Conservation (phyloP, 495 filamentous ascomycete species). For the Chaetomium cochliodes region DNA sequence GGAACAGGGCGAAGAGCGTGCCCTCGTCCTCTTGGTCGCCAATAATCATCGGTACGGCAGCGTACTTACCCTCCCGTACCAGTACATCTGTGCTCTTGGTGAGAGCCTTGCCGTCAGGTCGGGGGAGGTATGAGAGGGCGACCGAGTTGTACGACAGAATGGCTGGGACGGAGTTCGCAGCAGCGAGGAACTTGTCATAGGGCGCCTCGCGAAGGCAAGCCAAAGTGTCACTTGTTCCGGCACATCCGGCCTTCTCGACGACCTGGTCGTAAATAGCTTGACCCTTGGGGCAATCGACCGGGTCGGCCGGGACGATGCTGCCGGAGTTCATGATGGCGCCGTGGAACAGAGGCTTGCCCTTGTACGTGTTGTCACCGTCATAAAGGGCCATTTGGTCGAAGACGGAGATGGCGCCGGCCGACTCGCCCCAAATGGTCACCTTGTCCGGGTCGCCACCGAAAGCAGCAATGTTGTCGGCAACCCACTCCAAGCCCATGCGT, state of each 20-base stretch:
- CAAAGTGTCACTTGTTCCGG: constrained; percentile 54
- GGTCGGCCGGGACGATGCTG: constrained; percentile 59
- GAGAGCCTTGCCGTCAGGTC: constrained; percentile 60
- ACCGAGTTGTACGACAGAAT: constrained; percentile 63
- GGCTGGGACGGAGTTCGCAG: constrained; percentile 64
- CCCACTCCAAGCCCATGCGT: constrained; percentile 62
- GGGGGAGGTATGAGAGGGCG: constrained; percentile 63
- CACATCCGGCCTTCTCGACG: constrained; percentile 59
- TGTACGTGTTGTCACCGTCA: constrained; percentile 66
- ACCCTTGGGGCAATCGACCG: constrained; percentile 61
- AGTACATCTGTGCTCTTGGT: constrained; percentile 57
- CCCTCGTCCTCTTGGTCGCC: constrained; percentile 62
- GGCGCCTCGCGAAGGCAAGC: constrained; percentile 60
- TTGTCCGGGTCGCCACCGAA: constrained; percentile 67
- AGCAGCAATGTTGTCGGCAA: constrained; percentile 62
- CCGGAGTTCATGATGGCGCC: constrained; percentile 74
- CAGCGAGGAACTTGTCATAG: constrained; percentile 61
- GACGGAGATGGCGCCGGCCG: constrained; percentile 69
- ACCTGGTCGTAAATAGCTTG: constrained; percentile 65
- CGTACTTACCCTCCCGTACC: constrained; percentile 50
- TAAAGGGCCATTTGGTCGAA: constrained; percentile 68
- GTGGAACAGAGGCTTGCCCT: constrained; percentile 66
- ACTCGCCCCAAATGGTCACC: constrained; percentile 74
- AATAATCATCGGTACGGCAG: constrained; percentile 58
- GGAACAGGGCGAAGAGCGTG: constrained; percentile 61